phyloP scores from a whole-genome alignment of 2,329 filamentous ascomycete species.

The Emericellopsis atlantica region DNA sequence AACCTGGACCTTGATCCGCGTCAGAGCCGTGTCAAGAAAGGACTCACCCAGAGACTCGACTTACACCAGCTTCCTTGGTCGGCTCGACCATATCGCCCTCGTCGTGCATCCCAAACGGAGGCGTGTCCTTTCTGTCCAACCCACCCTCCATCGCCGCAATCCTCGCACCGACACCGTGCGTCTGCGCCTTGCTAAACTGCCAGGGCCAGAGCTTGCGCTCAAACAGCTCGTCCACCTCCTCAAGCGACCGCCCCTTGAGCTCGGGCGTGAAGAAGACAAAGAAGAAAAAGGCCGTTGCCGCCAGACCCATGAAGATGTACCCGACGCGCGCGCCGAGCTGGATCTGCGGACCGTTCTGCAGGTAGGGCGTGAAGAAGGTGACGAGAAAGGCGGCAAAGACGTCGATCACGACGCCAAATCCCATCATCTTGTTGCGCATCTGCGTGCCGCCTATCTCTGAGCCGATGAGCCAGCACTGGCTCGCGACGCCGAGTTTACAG shows the following conservation, averaged over 20 bases:
- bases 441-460: slow-evolving; percentile 3
- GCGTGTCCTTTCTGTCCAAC: no score
- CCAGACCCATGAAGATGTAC: slow-evolving; percentile 7
- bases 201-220: no score
- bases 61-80: no score
- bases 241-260: slow-evolving; percentile 10
- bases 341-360: slow-evolving; percentile 6
- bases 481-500: no score
- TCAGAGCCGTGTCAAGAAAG: no score
- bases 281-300: slow-evolving; percentile 5
- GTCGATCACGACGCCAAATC: slow-evolving; percentile 4
- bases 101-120: slow-evolving; percentile 2
- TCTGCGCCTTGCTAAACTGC: no score
- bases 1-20: no score
- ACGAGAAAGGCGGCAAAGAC: slow-evolving; percentile 8
- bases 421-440: slow-evolving; percentile 3
- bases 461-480: no score
- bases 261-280: slow-evolving; percentile 8
- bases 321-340: slow-evolving; percentile 6
- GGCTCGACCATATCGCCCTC: no score
- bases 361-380: slow-evolving; percentile 8
- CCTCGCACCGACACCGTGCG: no score
- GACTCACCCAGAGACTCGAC: no score
- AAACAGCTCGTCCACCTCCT: slow-evolving; percentile 12
- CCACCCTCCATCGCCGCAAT: no score